Evolutionary conservation across 2,329 filamentous ascomycete species (phyloP).

Genomic region (Hymenoscyphus linearis): DNA sequence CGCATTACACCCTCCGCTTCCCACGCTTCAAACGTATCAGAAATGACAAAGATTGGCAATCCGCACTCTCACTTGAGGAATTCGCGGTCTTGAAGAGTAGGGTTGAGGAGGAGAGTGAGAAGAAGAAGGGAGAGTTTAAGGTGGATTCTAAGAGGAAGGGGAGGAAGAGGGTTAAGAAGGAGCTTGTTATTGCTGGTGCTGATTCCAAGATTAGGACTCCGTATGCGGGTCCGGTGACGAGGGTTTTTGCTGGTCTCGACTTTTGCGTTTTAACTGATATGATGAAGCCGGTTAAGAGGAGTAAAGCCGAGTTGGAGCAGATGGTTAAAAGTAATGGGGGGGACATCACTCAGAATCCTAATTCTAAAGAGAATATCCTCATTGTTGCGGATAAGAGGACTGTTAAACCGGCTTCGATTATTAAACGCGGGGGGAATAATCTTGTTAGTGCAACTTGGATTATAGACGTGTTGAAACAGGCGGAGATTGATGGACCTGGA

Average conservation of each 20-base stretch:
- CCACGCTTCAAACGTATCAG: slow-evolving; percentile 81
- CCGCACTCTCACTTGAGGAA: slow-evolving; percentile 70
- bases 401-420: slow-evolving; percentile 77
- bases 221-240: slow-evolving; percentile 53
- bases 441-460: slow-evolving; percentile 81
- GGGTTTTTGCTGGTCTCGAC: slow-evolving; percentile 68
- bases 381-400: slow-evolving; percentile 74
- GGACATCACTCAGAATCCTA: slow-evolving; percentile 68
- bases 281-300: slow-evolving; percentile 61
- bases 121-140: slow-evolving; percentile 66
- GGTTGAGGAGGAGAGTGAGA: slow-evolving; percentile 64
- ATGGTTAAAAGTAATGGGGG: slow-evolving; percentile 82
- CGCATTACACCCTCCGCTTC: slow-evolving; percentile 76
- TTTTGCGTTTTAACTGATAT: slow-evolving; percentile 84
- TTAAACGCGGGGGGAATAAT: slow-evolving; percentile 64
- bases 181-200: slow-evolving; percentile 68
- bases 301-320: slow-evolving; percentile 73
- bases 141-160: slow-evolving; percentile 60
- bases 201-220: slow-evolving; percentile 44
- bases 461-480: slow-evolving; percentile 56
- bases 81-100: slow-evolving; percentile 67
- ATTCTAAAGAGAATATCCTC: slow-evolving; percentile 56
- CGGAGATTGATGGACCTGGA: slow-evolving; percentile 45
- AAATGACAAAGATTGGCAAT: slow-evolving; percentile 79
- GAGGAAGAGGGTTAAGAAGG: slow-evolving; percentile 59